Conservation (phyloP, 768 basidiomycete genomes). For the Sutorius australiensis region DNA sequence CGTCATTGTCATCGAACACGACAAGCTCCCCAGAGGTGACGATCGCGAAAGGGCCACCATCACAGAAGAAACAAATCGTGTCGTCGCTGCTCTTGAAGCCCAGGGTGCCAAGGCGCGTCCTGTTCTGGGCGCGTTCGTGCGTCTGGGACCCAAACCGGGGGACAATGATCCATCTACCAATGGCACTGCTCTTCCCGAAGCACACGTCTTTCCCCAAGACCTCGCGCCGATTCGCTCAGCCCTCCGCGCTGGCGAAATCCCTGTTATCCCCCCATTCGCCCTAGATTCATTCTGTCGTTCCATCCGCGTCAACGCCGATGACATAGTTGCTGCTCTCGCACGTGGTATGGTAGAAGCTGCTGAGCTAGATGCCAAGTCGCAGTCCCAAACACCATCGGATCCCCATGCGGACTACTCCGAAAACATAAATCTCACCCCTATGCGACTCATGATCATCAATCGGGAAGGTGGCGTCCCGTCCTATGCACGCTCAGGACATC, state of each 20-base stretch:
- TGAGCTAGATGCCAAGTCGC: conserved; percentile 43
- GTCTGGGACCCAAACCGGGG: conserved; percentile 72
- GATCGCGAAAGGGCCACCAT: conserved; percentile 64
- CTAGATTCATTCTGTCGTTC: conserved; percentile 88
- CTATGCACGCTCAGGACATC: conserved; percentile 90
- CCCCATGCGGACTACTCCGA: conserved; percentile 40
- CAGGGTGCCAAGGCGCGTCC: conserved; percentile 88
- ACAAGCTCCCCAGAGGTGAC: conserved; percentile 64
- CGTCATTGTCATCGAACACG: conserved; percentile 92
- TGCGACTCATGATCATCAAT: conserved; percentile 97
- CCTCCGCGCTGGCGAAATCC: conserved; percentile 90
- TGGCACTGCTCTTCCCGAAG: conserved; percentile 54
- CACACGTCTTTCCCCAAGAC: conserved; percentile 77
- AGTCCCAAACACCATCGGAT: conserved; percentile 27
- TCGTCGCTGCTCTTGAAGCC: conserved; percentile 76
- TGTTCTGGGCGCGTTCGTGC: conserved; percentile 79
- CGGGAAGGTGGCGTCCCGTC: conserved; percentile 96
- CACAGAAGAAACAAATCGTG: conserved; percentile 79
- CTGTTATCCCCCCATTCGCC: conserved; percentile 90
- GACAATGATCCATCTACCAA: conserved; percentile 30
- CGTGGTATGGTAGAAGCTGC: conserved; percentile 71
- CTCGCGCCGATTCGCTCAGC: conserved; percentile 84
- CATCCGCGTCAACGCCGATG: conserved; percentile 80
- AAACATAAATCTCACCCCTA: conserved; percentile 81
- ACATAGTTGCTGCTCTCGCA: conserved; percentile 82